phyloP scores from a whole-genome alignment of 2,329 filamentous ascomycete genomes.

The Emergomyces africanus region DNA sequence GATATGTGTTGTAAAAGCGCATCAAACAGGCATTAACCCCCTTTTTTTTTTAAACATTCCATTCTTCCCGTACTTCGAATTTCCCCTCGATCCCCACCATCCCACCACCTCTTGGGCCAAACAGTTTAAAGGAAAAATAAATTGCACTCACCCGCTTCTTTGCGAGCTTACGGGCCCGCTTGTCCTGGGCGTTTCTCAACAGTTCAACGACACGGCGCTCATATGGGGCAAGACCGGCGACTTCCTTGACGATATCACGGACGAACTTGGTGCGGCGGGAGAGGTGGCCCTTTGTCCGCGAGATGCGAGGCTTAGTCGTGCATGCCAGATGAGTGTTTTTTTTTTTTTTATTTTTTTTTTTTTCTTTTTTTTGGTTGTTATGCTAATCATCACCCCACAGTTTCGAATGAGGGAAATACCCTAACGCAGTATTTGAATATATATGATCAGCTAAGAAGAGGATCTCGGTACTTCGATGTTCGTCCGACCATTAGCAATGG shows the following conservation, averaged over 20 bases:
- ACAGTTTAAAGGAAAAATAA: constrained; percentile 1
- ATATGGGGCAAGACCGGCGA: constrained; percentile 86
- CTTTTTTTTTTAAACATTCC: not conserved
- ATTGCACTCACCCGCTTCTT: constrained; percentile 79
- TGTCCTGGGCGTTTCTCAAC: constrained; percentile 98
- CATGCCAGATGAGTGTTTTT: too few species aligned
- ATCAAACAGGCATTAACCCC: not conserved
- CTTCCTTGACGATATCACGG: constrained; percentile 95
- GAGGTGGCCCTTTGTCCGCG: constrained; percentile 84
- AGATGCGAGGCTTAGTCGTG: constrained; percentile 63
- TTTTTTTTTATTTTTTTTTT: too few species aligned
- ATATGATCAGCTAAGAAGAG: constrained; percentile 34
- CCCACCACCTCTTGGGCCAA: not conserved
- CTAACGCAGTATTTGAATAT: constrained; percentile 34
- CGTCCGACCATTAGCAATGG: constrained; percentile 29
- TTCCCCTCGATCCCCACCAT: not conserved
- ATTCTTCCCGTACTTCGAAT: not conserved
- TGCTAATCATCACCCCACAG: constrained; percentile 1
- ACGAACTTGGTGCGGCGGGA: constrained; percentile 97
- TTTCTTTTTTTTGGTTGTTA: not conserved
- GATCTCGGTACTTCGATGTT: constrained; percentile 38
- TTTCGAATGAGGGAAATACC: constrained; percentile 30
- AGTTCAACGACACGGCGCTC: constrained; percentile 99
- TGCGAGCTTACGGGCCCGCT: constrained; percentile 96
- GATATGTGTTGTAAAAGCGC: not conserved